Percentiles rank a stretch among this genome's conserved stretches.
Evolutionary conservation across 2,329 filamentous ascomycete genomes (phyloP).

Genomic region (Fusarium sp.): DNA sequence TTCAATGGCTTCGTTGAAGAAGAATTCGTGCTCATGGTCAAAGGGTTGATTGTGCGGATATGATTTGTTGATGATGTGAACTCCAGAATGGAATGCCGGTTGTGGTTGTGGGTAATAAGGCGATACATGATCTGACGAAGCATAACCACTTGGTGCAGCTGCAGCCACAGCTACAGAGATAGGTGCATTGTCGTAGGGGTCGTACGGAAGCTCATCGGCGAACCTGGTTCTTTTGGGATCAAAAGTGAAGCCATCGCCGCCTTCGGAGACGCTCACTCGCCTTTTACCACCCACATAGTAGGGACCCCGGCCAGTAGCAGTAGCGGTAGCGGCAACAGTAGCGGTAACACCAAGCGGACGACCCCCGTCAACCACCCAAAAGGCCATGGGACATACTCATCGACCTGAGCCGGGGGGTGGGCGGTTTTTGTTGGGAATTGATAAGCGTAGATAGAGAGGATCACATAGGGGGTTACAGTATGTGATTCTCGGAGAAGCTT

Average conservation of each 20-base stretch:
- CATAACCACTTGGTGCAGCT: slow-evolving; percentile 14
- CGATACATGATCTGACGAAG: neutral
- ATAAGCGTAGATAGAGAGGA: slow-evolving; percentile 12
- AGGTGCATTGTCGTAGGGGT: slow-evolving; percentile 17
- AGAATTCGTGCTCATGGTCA: slow-evolving; percentile 18
- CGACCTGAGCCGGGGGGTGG: slow-evolving; percentile 29
- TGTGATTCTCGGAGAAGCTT: neutral
- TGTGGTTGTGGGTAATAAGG: slow-evolving; percentile 9
- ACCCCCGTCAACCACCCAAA: slow-evolving; percentile 50
- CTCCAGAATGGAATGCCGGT: neutral
- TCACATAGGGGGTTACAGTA: slow-evolving; percentile 16
- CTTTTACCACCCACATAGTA: slow-evolving; percentile 52
- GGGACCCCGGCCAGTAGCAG: slow-evolving; percentile 32
- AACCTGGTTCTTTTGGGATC: slow-evolving; percentile 39
- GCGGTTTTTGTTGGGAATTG: slow-evolving; percentile 22
- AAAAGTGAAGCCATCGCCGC: slow-evolving; percentile 42
- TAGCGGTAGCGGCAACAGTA: slow-evolving; percentile 29
- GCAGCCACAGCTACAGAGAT: neutral
- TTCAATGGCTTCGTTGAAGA: slow-evolving; percentile 24
- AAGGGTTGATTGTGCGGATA: slow-evolving; percentile 8
- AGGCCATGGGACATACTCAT: slow-evolving; percentile 53
- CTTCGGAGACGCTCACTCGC: slow-evolving; percentile 49
- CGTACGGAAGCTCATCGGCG: slow-evolving; percentile 24
- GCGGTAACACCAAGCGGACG: slow-evolving; percentile 41
- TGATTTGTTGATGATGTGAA: slow-evolving; percentile 15